Evolutionary conservation across 306 rosid genomes (phyloP), one percentile per base, ranked within the genome.

Genomic region (Medicago lupulina): DNA sequence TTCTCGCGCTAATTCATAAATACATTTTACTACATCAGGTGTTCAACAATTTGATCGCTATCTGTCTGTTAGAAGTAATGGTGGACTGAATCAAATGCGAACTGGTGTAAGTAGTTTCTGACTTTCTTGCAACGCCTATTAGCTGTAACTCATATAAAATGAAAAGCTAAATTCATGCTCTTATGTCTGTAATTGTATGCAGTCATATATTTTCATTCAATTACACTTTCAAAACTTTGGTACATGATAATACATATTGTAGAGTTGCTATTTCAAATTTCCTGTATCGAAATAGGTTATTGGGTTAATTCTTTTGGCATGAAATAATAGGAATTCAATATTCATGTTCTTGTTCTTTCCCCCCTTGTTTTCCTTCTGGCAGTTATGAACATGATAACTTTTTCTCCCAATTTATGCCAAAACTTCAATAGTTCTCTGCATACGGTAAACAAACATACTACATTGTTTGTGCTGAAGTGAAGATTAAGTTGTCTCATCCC

Each of bases 81-180:
- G 98, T 31, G 98, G 98, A 83, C 79, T 93, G 34, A 93, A 93
- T 83, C 98, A 93, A 82, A 91, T 93, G 98, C 97, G 98, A 65
- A 91, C 98, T 69, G 97, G 98, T 74, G 98, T 93, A 89, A 84
- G 97, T 84, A 63, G 28, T 58, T 72, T 58, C 70, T 62, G 64
- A 25, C 74, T n/a, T n/a, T n/a, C n/a, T n/a, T n/a, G n/a, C n/a
- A n/a, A n/a, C n/a, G n/a, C n/a, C n/a, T n/a, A n/a, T n/a, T n/a
- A n/a, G n/a, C n/a, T n/a, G n/a, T n/a, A n/a, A n/a, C n/a, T n/a
- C n/a, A n/a, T n/a, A n/a, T n/a, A n/a, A n/a, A n/a, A n/a, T n/a
- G n/a, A n/a, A n/a, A n/a, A n/a, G n/a, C n/a, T n/a, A n/a, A n/a
- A n/a, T n/a, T n/a, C n/a, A n/a, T n/a, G n/a, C n/a, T 54, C 57